phyloP scores from a whole-genome alignment of 352 stramenopile genomes.

The Pythium folliculosum region DNA sequence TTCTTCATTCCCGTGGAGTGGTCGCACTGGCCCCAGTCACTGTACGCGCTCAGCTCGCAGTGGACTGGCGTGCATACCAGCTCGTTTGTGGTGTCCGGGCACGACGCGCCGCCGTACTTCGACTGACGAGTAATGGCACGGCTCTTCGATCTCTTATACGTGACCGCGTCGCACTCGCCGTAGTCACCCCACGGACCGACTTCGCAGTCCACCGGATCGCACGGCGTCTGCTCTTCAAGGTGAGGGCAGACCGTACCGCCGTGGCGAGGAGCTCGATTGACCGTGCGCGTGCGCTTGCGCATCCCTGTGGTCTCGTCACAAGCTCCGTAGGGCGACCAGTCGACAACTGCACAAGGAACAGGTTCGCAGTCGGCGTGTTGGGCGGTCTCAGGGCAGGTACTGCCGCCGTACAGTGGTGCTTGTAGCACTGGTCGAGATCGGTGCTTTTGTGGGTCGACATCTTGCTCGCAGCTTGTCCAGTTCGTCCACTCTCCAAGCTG shows the following conservation, averaged over 20 bases:
- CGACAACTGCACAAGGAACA: conserved; percentile 41
- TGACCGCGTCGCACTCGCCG: conserved; percentile 42
- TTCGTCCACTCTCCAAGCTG: conserved; percentile 34
- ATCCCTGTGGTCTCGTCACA: conserved; percentile 46
- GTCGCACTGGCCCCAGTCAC: conserved; percentile 46
- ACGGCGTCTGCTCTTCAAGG: conserved; percentile 37
- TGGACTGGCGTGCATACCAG: conserved; percentile 52
- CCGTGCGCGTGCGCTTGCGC: conserved; percentile 39
- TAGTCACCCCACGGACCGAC: conserved; percentile 58
- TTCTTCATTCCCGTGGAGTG: conserved; percentile 44
- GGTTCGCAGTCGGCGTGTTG: conserved; percentile 44
- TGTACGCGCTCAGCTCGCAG: conserved; percentile 38
- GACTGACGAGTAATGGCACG: conserved; percentile 35
- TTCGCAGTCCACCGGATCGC: conserved; percentile 27
- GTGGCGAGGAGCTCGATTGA: conserved; percentile 28
- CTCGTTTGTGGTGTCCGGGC: conserved; percentile 47
- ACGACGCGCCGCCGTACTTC: conserved; percentile 43
- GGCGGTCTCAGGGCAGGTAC: conserved; percentile 32
- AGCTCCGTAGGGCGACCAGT: conserved; percentile 46
- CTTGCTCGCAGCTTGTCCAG: conserved; percentile 58
- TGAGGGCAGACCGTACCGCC: conserved; percentile 37
- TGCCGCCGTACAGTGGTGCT: conserved; percentile 34
- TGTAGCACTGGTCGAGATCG: conserved; percentile 39
- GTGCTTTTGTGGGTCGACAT: conserved; percentile 40
- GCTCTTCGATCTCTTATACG: conserved; percentile 52